Evolutionary conservation across 257 asterid genomes (phyloP).

Genomic region (Solanum peruvianum): DNA sequence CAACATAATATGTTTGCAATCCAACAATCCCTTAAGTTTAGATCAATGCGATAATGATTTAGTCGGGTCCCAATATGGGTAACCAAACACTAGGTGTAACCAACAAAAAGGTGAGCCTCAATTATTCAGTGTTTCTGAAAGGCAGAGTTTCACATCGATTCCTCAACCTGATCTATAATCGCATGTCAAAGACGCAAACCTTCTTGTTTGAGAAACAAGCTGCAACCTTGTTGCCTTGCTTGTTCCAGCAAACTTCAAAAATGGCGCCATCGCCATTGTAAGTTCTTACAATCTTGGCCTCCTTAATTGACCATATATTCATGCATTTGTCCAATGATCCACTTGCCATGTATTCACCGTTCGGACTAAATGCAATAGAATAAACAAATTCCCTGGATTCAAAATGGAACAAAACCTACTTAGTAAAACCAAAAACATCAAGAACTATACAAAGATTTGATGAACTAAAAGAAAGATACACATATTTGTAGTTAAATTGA

Average conservation of each 20-base stretch:
- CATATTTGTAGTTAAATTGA: not conserved
- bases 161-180: constrained; percentile 29
- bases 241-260: too few species aligned
- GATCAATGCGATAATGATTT: too few species aligned
- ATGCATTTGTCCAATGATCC: constrained; percentile 86
- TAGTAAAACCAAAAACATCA: not conserved
- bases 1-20: not conserved
- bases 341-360: constrained; percentile 74
- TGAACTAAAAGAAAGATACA: not conserved
- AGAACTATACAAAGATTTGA: not conserved
- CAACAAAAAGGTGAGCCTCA: too few species aligned
- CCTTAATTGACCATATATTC: constrained; percentile 92
- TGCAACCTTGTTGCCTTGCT: constrained; percentile 23
- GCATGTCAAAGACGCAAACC: constrained; percentile 73
- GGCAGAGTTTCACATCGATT: too few species aligned
- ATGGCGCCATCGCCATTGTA: constrained; percentile 49
- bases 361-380: constrained; percentile 85
- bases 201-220: constrained; percentile 80
- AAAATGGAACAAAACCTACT: not conserved
- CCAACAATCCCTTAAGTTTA: not conserved
- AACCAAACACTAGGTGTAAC: too few species aligned
- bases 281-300: constrained; percentile 71
- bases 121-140: too few species aligned
- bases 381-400: constrained; percentile 74
- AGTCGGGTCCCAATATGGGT: too few species aligned